Percentiles rank a stretch among this genome's conserved stretches.
phyloP scores from a whole-genome alignment of 208 protist species.

The Leishmania tarentolae region DNA sequence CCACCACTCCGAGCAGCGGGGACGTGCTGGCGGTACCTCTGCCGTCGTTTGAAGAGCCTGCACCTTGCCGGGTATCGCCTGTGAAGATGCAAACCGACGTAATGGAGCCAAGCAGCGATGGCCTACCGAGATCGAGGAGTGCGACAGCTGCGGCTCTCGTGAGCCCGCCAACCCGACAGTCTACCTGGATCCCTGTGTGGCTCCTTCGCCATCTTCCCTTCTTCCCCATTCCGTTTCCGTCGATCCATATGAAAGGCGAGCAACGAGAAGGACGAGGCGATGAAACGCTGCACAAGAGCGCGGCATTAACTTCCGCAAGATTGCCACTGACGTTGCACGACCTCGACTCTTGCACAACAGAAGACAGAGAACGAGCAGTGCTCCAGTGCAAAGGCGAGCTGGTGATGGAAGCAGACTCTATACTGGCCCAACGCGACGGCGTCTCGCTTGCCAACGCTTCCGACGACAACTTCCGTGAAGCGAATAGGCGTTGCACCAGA shows the following conservation, averaged over 20 bases:
- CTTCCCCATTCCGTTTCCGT: constrained; percentile 30
- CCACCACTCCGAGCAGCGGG: not conserved
- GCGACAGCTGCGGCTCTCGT: not conserved
- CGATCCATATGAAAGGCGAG: not conserved
- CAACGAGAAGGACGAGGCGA: not conserved
- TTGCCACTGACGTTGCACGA: not conserved
- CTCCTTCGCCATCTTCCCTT: constrained; percentile 36
- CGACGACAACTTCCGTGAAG: not conserved
- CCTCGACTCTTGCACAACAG: not conserved
- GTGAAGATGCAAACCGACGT: not conserved
- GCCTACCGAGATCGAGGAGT: not conserved
- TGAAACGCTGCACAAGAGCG: not conserved
- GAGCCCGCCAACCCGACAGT: not conserved
- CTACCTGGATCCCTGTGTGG: constrained; percentile 24
- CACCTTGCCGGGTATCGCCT: not conserved
- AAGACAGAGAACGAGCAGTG: not conserved
- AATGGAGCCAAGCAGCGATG: not conserved
- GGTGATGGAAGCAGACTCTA: not conserved
- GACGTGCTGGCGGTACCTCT: not conserved
- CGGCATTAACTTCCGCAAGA: not conserved
- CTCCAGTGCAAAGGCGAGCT: not conserved
- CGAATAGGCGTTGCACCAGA: not conserved
- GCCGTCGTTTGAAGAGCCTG: not conserved
- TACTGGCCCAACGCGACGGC: not conserved
- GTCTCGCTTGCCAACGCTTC: not conserved